A percentile compares a stretch with the other conserved stretches of the same genome.
Evolutionary conservation across 2,329 filamentous ascomycete species (phyloP).

Genomic region (Biscogniauxia sp.): DNA sequence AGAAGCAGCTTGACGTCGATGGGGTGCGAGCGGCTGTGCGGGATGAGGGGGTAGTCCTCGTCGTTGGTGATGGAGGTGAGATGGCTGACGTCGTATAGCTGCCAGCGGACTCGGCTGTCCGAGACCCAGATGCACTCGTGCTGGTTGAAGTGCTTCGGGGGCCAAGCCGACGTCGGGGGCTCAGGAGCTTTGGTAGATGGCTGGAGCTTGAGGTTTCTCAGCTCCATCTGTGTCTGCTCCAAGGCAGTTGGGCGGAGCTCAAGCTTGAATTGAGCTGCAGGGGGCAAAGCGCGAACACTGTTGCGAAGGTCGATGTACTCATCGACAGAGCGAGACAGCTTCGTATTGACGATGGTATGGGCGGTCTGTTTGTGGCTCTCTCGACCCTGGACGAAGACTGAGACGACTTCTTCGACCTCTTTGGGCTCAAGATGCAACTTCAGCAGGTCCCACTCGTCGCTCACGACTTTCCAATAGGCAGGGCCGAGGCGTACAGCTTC

Average conservation of each 20-base stretch:
- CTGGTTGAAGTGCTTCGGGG: slow-evolving; percentile 1
- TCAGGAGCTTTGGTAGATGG: neutral
- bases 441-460: neutral
- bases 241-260: neutral
- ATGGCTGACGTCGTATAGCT: neutral
- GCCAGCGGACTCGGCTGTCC: neutral
- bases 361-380: neutral
- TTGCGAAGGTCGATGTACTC: neutral
- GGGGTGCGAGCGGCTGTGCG: neutral
- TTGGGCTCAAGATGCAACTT: neutral
- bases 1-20: slow-evolving; percentile 3
- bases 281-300: neutral
- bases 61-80: neutral
- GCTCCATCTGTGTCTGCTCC: neutral
- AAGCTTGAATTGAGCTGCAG: neutral
- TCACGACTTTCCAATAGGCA: neutral
- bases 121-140: neutral
- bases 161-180: neutral
- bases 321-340: slow-evolving; percentile 1
- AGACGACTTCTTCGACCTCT: neutral
- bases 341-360: neutral
- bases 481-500: neutral
- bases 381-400: neutral
- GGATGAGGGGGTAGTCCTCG: neutral
- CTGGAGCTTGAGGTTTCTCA: neutral